Evolutionary conservation across 2,329 filamentous ascomycete species (phyloP).

Genomic region (Penicillium decumbens): DNA sequence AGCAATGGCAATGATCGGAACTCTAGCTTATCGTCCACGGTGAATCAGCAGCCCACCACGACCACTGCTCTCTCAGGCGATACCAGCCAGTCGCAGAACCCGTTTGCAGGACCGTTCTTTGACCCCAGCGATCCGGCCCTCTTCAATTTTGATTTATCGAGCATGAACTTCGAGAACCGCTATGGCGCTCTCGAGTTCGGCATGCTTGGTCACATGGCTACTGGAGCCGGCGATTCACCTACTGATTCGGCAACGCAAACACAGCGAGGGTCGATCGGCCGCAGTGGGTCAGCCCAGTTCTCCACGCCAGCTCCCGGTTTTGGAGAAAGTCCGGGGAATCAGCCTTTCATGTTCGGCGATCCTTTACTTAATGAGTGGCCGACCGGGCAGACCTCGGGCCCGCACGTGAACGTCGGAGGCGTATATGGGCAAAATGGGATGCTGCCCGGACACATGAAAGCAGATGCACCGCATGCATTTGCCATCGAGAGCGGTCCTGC

Average conservation of each 20-base stretch:
- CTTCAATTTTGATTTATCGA: conserved; percentile 94
- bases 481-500: conserved; percentile 57
- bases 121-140: conserved; percentile 87
- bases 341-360: conserved; percentile 46
- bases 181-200: conserved; percentile 94
- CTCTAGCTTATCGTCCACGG: conserved; percentile 33
- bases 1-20: conserved; percentile 37
- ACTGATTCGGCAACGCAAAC: conserved; percentile 54
- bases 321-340: conserved; percentile 43
- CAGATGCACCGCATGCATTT: conserved; percentile 53
- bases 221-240: conserved; percentile 76
- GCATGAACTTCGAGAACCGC: conserved; percentile 90
- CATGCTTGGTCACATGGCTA: conserved; percentile 93
- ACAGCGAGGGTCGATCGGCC: conserved; percentile 45
- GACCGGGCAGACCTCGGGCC: conserved; percentile 33
- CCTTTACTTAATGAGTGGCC: conserved; percentile 46
- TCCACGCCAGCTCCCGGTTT: conserved; percentile 40
- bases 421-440: conserved; percentile 38
- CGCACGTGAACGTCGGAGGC: conserved; percentile 33
- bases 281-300: conserved; percentile 41
- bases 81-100: conserved; percentile 35
- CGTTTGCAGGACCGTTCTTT: conserved; percentile 61
- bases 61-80: conserved; percentile 49
- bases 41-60: conserved; percentile 47
- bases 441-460: conserved; percentile 41